Evolutionary conservation across 441 rosid species (phyloP), one percentile per base, ranked within the genome.

Genomic region (Erysimum cheiri): DNA sequence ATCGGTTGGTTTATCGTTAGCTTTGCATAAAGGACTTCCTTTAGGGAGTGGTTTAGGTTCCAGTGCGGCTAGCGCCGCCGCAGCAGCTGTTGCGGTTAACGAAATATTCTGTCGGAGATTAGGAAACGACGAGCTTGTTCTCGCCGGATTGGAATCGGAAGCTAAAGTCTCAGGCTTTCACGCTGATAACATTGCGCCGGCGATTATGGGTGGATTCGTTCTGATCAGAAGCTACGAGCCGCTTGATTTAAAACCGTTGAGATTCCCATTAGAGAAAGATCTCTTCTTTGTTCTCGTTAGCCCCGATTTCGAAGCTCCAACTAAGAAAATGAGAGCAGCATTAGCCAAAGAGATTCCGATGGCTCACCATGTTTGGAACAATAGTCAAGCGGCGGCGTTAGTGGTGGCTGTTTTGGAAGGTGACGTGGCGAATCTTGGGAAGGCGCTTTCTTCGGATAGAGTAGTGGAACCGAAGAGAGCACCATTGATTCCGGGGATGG

Each of bases 81-180:
- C 96, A 0, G 93, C 98, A 1, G 92, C 93, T 6, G 91, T 87
- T 2, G 96, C 98, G 0, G 93, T 89, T 39, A 91, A 89, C 64
- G 97, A 89, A 80, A 67, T 89, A 7, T 93, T 91, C 10, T 93
- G 96, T 0, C 43, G 80, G 40, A 85, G 74, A 58, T 60, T 91
- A 39, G 77, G 78, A 3, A 56, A 32, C 8, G 80, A 83, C 9
- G 84, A 87, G 12, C 73, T 91, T 29, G 89, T 93, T 24, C 71
- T 83, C 12, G 90, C 93, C 11, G 96, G 93, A 4, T 73, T 93
- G 48, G 89, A 93, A 74, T 88, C 96, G 43, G 97, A 90, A 75
- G 86, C 89, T 15, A 90, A 84, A 64, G 96, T 93, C 14, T 93
- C 97, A 11, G 97, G 98, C 2, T 89, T 87, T 75, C 97, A 89